Percentiles rank a stretch among this genome's conserved stretches.
Conservation (phyloP, 176 grass and related monocot genomes). For the Cenchrus fungigraminus region DNA sequence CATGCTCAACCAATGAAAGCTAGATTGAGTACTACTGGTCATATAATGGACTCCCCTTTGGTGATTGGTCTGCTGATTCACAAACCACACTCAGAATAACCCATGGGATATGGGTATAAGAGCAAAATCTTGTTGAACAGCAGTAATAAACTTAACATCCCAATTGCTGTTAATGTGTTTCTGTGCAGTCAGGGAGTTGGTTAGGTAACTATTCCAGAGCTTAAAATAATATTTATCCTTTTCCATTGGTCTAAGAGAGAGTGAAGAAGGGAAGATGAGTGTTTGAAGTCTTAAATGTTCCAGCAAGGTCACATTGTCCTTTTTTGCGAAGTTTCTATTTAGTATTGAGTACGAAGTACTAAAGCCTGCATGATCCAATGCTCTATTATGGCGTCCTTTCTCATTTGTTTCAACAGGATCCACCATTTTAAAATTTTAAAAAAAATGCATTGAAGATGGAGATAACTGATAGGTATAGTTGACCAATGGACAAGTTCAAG, state of each 20-base stretch:
- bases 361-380: neutral
- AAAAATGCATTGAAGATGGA: neutral
- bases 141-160: neutral
- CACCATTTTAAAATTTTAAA: neutral
- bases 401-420: neutral
- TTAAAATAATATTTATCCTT: neutral
- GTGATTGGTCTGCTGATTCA: too few relatives aligned
- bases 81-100: too few relatives aligned
- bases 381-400: conserved; percentile 9
- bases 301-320: neutral
- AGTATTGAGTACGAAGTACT: neutral
- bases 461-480: neutral
- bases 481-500: neutral
- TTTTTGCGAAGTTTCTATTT: conserved; percentile 6
- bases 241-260: neutral
- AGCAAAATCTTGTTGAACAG: neutral
- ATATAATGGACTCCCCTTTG: neutral
- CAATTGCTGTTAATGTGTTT: neutral
- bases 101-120: neutral
- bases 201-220: conserved; percentile 22
- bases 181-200: neutral
- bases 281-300: neutral
- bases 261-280: neutral
- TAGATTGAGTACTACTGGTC: neutral
- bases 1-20: conserved; percentile 4